Evolutionary conservation across 176 grass and related monocot genomes (phyloP).

Genomic region (Carex scoparia): DNA sequence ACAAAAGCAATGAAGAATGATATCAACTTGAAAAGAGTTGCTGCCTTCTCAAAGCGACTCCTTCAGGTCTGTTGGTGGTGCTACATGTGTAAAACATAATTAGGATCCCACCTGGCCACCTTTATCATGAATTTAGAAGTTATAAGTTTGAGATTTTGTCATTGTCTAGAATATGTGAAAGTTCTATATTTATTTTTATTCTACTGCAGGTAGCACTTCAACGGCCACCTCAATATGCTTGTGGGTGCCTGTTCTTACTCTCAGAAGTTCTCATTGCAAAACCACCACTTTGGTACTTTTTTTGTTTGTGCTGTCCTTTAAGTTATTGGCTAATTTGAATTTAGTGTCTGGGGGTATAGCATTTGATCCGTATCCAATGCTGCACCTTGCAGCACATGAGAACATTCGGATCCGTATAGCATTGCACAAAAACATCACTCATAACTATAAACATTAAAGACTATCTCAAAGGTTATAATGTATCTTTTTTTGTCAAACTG

Average conservation of each 20-base stretch:
- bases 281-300: conserved; percentile 65
- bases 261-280: conserved; percentile 90
- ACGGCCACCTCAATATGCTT: conserved; percentile 84
- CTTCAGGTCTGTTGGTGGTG: conserved; percentile 53
- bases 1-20: conserved; percentile 98
- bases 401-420: not conserved
- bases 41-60: conserved; percentile 81
- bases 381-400: too few relatives aligned
- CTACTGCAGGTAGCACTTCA: conserved; percentile 69
- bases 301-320: not conserved
- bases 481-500: not conserved
- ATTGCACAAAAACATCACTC: not conserved
- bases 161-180: not conserved
- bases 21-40: conserved; percentile 80
- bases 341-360: not conserved
- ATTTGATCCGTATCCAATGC: not conserved
- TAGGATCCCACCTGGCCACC: not conserved
- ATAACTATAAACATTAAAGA: not conserved
- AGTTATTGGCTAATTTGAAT: not conserved
- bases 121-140: not conserved
- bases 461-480: not conserved
- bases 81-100: not conserved
- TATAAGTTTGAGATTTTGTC: not conserved
- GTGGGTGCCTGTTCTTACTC: conserved; percentile 87
- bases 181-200: not conserved